Percentiles rank a stretch among this genome's conserved stretches.
Conservation (phyloP, 345 rosid genomes). For the Camelina hispida region DNA sequence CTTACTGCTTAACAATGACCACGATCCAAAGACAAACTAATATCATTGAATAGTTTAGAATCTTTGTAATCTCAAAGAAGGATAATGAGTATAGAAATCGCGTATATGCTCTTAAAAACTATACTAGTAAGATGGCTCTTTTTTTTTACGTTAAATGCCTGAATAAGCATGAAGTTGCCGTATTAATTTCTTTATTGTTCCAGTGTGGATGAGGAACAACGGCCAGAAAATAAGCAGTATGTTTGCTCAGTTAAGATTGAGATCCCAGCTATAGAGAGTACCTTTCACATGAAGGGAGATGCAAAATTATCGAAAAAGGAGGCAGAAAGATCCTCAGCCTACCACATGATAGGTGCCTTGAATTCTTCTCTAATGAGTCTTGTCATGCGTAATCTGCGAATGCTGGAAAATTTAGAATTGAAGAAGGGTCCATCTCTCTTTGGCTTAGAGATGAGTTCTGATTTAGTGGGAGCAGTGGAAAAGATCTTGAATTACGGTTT, state of each 20-base stretch:
- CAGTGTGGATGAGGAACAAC: constrained; percentile 55
- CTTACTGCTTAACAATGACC: background rate
- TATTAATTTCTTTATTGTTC: constrained; percentile 6
- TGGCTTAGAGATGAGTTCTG: background rate
- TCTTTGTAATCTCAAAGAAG: background rate
- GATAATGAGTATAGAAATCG: background rate
- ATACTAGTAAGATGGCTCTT: background rate
- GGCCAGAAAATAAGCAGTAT: constrained; percentile 8
- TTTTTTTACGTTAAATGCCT: background rate
- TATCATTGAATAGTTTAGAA: background rate
- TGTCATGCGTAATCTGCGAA: background rate
- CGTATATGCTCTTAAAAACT: background rate
- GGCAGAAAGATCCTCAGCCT: constrained; percentile 68
- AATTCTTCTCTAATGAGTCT: constrained; percentile 20
- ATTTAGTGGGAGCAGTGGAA: constrained; percentile 58
- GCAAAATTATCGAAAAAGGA: constrained; percentile 47
- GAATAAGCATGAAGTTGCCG: background rate
- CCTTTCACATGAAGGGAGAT: constrained; percentile 49
- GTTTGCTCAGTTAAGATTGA: constrained; percentile 53
- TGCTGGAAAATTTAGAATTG: background rate
- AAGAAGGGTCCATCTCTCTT: background rate
- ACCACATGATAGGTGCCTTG: constrained; percentile 51
- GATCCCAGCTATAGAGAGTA: constrained; percentile 47
- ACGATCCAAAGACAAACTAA: background rate
- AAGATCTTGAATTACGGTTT: constrained; percentile 53